Base-by-base conservation (phyloP, 2,329 filamentous ascomycete genomes). In the Claviceps humidiphila region DNA sequence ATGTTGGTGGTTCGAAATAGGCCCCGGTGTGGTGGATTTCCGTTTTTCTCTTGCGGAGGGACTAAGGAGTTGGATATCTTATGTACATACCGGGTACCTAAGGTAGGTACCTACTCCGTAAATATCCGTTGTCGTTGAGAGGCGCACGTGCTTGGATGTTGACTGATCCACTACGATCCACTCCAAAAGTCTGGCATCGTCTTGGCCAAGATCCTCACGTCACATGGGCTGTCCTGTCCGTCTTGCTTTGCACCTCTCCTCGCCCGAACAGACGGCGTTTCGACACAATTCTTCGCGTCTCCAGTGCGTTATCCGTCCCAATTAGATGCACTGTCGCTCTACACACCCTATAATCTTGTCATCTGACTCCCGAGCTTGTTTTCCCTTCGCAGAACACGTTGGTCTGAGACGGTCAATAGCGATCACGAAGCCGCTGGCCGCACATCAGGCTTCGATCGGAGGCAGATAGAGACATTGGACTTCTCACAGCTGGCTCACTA, bases 211-310 rank as follows among this genome's bases (percentile, higher is more conserved):
- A 53, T 50, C 55, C 54, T 57, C 55, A 56, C 62, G 61, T 67
- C 64, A 67, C 62, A 67, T 66, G 65, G 54, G 56, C 63, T 57
- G 51, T 54, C 58, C 22, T 22, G 22, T 22, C 22, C 30, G 43
- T 45, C 26, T n/a, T 46, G 17, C 44, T 34, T 17, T 34, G 22
- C 24, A 17, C 44, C 3, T 30, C n/a, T 34, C 4, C 43, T 45
- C 43, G 44, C 44, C 34, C 26, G 8, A 30, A 8, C 24, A 45
- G 43, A 30, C 22, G 22, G 26, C 26, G 4, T 8, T 46, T 20
- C 54, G 17, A 51, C 40, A 30, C 20, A 16, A 7, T 51, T 56
- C 50, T 51, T 51, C 41, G 22, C 49, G 8, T 52, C 40, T 47
- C 22, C 30, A 24, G n/a, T 42, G 52, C 46, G 30, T 46, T 47